Conservation (phyloP, 164 flowering plant species). For the Magnolia changhungtana region DNA sequence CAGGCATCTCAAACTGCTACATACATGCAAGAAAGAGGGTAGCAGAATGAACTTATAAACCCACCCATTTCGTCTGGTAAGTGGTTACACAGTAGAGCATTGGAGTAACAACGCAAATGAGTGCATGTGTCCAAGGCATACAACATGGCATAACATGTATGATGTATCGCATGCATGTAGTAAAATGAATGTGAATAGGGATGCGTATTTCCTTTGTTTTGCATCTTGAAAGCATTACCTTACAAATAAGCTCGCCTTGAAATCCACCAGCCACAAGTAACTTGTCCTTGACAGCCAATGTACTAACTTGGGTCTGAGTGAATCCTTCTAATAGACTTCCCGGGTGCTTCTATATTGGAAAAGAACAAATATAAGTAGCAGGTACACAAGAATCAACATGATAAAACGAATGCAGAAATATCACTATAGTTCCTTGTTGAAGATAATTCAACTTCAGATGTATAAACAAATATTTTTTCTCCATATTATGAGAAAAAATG, state of each 20-base stretch:
- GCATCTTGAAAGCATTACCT: conserved; percentile 34
- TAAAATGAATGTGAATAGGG: background rate
- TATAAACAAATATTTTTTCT: background rate
- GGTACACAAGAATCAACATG: background rate
- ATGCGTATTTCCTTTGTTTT: background rate
- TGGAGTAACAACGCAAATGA: too few relatives aligned
- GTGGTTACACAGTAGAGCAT: too few relatives aligned
- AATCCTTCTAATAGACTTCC: conserved; percentile 70
- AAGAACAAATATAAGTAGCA: background rate
- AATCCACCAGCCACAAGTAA: conserved; percentile 84
- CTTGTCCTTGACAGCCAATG: conserved; percentile 64
- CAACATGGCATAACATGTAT: background rate
- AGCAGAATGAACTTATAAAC: too few relatives aligned
- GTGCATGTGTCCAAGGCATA: background rate
- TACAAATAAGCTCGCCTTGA: conserved; percentile 77
- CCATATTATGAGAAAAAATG: background rate
- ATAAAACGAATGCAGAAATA: background rate
- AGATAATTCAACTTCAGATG: background rate
- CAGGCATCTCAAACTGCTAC: too few relatives aligned
- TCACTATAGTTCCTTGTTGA: background rate
- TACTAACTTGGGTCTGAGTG: conserved; percentile 66
- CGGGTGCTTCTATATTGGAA: conserved; percentile 42
- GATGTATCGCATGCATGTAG: background rate
- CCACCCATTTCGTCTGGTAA: too few relatives aligned
- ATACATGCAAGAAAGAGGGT: too few relatives aligned